These are phyloP conservation scores for Starmerella stigmatis DNA, from an alignment of 805 yeast species.

Conservation along the genomic window DNA sequence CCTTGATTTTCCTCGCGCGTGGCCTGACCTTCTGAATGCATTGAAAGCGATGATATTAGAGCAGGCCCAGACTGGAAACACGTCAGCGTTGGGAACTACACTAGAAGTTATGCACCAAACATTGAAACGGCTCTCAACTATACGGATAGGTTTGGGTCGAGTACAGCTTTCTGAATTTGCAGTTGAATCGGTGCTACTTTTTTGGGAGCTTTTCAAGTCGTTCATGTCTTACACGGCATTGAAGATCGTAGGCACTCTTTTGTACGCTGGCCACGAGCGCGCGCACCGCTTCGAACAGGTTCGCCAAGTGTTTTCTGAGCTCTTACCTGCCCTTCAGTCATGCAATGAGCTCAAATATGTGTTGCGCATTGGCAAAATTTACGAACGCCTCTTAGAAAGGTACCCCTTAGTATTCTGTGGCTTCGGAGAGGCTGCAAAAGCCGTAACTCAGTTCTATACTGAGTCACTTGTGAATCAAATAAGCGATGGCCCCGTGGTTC, in stretches of 20 bases:
- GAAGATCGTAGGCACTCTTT: constrained; percentile 60
- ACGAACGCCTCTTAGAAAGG: constrained; percentile 44
- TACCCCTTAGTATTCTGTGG: constrained; percentile 59
- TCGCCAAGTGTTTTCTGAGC: constrained; percentile 52
- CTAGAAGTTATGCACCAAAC: constrained; percentile 65
- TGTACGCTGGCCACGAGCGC: constrained; percentile 65
- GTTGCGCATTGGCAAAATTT: constrained; percentile 65
- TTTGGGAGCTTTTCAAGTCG: constrained; percentile 11
- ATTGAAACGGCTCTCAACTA: constrained; percentile 60
- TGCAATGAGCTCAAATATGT: constrained; percentile 55
- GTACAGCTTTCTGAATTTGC: constrained; percentile 15
- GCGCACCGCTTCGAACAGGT: constrained; percentile 53
- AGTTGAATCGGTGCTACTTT: constrained; percentile 25
- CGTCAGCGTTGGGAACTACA: constrained; percentile 45
- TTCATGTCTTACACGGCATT: constrained; percentile 47
- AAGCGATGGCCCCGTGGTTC: constrained; percentile 35
- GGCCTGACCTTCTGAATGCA: constrained; percentile 74
- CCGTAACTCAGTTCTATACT: constrained; percentile 52
- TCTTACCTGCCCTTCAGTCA: constrained; percentile 48
- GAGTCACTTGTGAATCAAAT: constrained; percentile 43
- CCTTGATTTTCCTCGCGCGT: constrained; percentile 74
- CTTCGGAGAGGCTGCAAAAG: constrained; percentile 21
- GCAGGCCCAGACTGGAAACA: constrained; percentile 23
- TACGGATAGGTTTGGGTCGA: constrained; percentile 69
- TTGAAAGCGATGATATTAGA: constrained; percentile 21